Evolutionary conservation across 495 filamentous ascomycete species (phyloP).

Genomic region (Penicillium flavigenum): DNA sequence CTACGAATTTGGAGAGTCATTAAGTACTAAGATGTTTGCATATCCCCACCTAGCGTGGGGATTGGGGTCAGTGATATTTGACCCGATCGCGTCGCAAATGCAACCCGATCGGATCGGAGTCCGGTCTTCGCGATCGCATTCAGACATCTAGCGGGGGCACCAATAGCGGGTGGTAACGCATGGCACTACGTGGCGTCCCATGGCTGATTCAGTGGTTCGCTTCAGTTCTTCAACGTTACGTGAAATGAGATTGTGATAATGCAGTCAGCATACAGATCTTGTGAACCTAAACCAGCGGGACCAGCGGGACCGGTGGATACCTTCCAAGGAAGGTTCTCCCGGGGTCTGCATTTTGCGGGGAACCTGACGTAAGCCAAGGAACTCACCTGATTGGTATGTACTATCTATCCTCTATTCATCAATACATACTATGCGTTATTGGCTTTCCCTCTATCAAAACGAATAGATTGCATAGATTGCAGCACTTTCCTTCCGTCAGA

Average conservation of each 20-base stretch:
- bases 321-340: too few species aligned
- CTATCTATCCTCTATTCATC: neutral
- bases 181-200: neutral
- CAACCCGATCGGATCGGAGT: constrained; percentile 1
- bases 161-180: too few species aligned
- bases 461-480: neutral
- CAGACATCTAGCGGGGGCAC: neutral
- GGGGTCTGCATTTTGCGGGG: neutral
- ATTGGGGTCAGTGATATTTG: neutral
- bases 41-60: neutral
- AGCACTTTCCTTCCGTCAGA: neutral
- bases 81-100: neutral
- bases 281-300: too few species aligned
- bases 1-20: neutral
- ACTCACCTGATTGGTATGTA: neutral
- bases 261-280: too few species aligned
- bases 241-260: too few species aligned
- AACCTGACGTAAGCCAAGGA: neutral
- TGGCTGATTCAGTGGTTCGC: neutral
- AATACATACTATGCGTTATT: too few species aligned
- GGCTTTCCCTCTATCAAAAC: too few species aligned
- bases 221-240: too few species aligned
- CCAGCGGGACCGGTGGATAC: neutral
- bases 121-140: neutral
- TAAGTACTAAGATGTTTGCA: neutral